These are phyloP conservation scores for Anastatica hierochuntica DNA, from an alignment of 345 rosid species.

Conservation along the genomic window DNA sequence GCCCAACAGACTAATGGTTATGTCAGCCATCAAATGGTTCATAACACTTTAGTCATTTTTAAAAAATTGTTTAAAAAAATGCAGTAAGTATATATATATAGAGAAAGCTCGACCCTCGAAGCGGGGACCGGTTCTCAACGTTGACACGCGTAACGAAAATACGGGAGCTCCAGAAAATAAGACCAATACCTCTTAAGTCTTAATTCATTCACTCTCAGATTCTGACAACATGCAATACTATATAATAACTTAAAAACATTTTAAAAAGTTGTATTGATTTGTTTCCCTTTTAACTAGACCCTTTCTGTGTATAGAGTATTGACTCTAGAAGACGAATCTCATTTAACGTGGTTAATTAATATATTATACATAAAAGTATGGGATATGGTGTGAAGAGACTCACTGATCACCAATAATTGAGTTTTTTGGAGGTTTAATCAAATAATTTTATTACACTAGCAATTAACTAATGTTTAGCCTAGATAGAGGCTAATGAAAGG, in stretches of 20 bases:
- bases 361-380: background rate
- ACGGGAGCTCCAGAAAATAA: slow-evolving; percentile 3
- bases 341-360: slow-evolving; percentile 10
- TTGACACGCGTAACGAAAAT: slow-evolving; percentile 7
- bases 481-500: slow-evolving; percentile 4
- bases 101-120: slow-evolving; percentile 29
- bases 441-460: background rate
- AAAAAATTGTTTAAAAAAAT: no score
- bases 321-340: no score
- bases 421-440: background rate
- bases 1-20: no score
- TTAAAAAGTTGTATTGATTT: background rate
- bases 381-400: slow-evolving; percentile 17
- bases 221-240: slow-evolving; percentile 19
- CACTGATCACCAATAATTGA: slow-evolving; percentile 17
- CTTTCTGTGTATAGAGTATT: background rate
- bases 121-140: slow-evolving; percentile 26
- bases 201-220: no score
- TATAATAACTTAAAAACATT: background rate
- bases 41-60: no score
- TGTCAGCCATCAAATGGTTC: no score
- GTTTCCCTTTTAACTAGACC: background rate
- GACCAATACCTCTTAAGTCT: no score
- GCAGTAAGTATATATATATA: no score
- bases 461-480: background rate